Conservation (phyloP, 306 rosid genomes). For the Ormosia emarginata region DNA sequence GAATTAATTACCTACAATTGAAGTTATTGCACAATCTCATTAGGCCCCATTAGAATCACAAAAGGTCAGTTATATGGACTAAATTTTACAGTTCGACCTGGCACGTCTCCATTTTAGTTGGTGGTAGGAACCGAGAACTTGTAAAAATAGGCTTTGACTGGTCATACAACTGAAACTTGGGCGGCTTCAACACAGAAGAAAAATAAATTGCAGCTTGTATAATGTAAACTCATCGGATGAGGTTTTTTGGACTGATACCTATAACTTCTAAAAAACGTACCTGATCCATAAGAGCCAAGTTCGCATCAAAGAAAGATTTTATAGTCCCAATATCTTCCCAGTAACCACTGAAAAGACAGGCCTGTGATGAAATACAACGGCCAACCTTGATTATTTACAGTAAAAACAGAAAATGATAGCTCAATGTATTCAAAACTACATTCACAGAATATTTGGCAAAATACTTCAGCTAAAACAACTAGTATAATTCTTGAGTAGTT, state of each 20-base stretch:
- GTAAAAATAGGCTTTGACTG: constrained; percentile 47
- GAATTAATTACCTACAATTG: constrained; percentile 46
- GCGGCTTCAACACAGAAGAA: constrained; percentile 38
- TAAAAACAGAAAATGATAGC: constrained; percentile 2
- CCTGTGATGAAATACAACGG: constrained; percentile 33
- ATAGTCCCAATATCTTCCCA: constrained; percentile 62
- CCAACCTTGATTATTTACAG: constrained; percentile 8
- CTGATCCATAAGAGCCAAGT: constrained; percentile 49
- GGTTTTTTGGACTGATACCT: not conserved
- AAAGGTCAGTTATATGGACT: not conserved
- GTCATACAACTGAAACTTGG: constrained; percentile 52
- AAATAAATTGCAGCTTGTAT: constrained; percentile 15
- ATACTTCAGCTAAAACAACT: not conserved
- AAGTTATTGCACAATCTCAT: constrained; percentile 30
- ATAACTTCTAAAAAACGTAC: constrained; percentile 30
- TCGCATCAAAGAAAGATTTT: constrained; percentile 55
- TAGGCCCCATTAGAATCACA: constrained; percentile 25
- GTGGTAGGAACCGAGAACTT: constrained; percentile 47
- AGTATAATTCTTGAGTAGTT: not conserved
- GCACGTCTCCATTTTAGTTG: constrained; percentile 44
- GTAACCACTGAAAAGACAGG: constrained; percentile 49
- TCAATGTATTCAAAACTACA: constrained; percentile 10
- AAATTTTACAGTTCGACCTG: constrained; percentile 28
- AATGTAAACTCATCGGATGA: not conserved
- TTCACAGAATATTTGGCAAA: not conserved